A percentile compares a stretch with the other conserved stretches of the same genome.
phyloP scores from a whole-genome alignment of 768 basidiomycete genomes.

The Psilocybe cyanescens region DNA sequence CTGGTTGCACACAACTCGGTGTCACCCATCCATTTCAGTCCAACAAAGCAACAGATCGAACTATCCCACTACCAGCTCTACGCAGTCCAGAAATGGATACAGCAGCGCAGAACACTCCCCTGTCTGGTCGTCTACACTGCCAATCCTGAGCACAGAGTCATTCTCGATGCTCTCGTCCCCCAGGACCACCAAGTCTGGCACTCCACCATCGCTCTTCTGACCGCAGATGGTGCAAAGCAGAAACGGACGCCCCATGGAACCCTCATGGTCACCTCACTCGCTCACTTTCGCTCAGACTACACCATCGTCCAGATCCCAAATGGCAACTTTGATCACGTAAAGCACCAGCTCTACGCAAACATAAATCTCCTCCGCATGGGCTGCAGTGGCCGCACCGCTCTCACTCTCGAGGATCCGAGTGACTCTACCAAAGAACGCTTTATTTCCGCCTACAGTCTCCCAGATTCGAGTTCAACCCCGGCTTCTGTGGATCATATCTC shows the following conservation, averaged over 20 bases:
- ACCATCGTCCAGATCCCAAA: constrained; percentile 80
- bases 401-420: constrained; percentile 81
- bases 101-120: constrained; percentile 60
- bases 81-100: constrained; percentile 87
- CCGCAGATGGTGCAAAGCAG: constrained; percentile 75
- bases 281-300: constrained; percentile 87
- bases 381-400: constrained; percentile 73
- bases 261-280: constrained; percentile 83
- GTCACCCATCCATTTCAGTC: constrained; percentile 41
- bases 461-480: constrained; percentile 34
- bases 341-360: constrained; percentile 76
- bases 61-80: constrained; percentile 79
- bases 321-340: constrained; percentile 65
- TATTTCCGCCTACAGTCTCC: constrained; percentile 67
- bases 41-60: constrained; percentile 37
- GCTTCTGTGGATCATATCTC: too few species aligned
- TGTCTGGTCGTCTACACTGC: constrained; percentile 80
- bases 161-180: constrained; percentile 31
- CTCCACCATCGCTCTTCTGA: constrained; percentile 52
- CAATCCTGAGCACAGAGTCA: constrained; percentile 67
- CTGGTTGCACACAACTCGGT: constrained; percentile 10
- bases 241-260: constrained; percentile 70
- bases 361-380: constrained; percentile 87
- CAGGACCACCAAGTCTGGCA: constrained; percentile 45
- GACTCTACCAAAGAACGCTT: constrained; percentile 85